Conservation (phyloP, 768 basidiomycete genomes). For the Porpolomopsis calyptriformis region DNA sequence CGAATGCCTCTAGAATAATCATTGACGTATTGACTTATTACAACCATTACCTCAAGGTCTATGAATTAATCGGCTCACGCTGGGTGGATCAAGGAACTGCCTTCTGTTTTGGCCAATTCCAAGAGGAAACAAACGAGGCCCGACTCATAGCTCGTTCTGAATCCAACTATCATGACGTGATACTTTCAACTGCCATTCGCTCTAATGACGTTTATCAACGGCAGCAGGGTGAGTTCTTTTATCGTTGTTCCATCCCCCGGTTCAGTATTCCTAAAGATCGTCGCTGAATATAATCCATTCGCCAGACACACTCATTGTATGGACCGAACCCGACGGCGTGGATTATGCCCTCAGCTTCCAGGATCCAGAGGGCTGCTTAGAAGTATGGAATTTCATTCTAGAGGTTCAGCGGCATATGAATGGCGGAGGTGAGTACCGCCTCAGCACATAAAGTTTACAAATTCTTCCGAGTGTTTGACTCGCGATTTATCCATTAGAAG, state of each 20-base stretch:
- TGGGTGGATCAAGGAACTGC: slow-evolving; percentile 98
- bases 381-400: slow-evolving; percentile 95
- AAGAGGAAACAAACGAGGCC: slow-evolving; percentile 65
- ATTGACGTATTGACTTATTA: too few relatives aligned
- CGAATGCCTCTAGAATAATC: too few relatives aligned
- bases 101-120: slow-evolving; percentile 85
- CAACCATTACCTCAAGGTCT: slow-evolving; percentile 61
- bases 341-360: slow-evolving; percentile 98
- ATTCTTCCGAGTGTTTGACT: not conserved
- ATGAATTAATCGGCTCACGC: slow-evolving; percentile 80
- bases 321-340: slow-evolving; percentile 91
- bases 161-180: slow-evolving; percentile 55
- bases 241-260: slow-evolving; percentile 8
- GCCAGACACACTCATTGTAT: slow-evolving; percentile 92
- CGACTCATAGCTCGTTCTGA: slow-evolving; percentile 79
- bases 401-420: slow-evolving; percentile 85
- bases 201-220: slow-evolving; percentile 78
- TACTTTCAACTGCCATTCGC: slow-evolving; percentile 73
- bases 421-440: slow-evolving; percentile 38
- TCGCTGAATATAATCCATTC: slow-evolving; percentile 4
- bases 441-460: not conserved
- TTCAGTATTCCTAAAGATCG: not conserved
- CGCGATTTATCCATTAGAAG: slow-evolving; percentile 26
- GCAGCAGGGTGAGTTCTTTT: slow-evolving; percentile 58
- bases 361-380: slow-evolving; percentile 87